phyloP scores from a whole-genome alignment of 2,329 filamentous ascomycete species.

The Colletotrichum musicola region DNA sequence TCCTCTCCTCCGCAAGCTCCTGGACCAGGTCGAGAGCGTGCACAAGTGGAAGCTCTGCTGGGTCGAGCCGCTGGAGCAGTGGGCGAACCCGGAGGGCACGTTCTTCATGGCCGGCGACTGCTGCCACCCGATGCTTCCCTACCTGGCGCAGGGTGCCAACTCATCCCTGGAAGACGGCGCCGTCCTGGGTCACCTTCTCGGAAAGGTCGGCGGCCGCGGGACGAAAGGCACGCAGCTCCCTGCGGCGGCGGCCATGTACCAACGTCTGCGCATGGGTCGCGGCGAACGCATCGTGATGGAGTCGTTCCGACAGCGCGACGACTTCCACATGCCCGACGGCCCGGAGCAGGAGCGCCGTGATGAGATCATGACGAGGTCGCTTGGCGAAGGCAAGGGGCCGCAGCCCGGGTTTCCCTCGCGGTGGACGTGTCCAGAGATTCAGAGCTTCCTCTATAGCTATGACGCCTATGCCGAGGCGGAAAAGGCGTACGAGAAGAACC shows the following conservation, averaged over 20 bases:
- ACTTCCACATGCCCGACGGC: constrained; percentile 39
- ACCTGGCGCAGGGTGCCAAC: constrained; percentile 59
- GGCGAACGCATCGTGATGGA: constrained; percentile 40
- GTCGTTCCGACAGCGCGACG: constrained; percentile 39
- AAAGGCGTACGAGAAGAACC: constrained; percentile 43
- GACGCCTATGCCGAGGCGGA: constrained; percentile 39
- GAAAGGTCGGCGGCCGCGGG: constrained; percentile 20
- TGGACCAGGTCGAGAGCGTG: constrained; percentile 51
- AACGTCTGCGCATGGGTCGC: constrained; percentile 35
- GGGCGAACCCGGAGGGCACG: constrained; percentile 55
- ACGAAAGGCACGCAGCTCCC: constrained; percentile 25
- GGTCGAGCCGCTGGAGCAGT: constrained; percentile 53
- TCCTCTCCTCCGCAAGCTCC: constrained; percentile 49
- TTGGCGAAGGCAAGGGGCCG: constrained; percentile 17
- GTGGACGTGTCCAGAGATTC: constrained; percentile 40
- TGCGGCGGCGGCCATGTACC: constrained; percentile 37
- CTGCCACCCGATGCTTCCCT: constrained; percentile 62
- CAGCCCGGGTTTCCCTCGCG: constrained; percentile 38
- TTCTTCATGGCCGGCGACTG: constrained; percentile 58
- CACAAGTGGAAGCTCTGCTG: constrained; percentile 63
- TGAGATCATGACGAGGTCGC: constrained; percentile 33
- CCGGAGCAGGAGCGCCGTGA: constrained; percentile 37
- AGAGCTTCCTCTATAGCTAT: constrained; percentile 38
- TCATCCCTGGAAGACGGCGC: constrained; percentile 37
- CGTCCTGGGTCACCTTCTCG: constrained; percentile 39